Base-by-base conservation (phyloP, 2,329 filamentous ascomycete genomes). In the Ceratocystis eucalypticola region DNA sequence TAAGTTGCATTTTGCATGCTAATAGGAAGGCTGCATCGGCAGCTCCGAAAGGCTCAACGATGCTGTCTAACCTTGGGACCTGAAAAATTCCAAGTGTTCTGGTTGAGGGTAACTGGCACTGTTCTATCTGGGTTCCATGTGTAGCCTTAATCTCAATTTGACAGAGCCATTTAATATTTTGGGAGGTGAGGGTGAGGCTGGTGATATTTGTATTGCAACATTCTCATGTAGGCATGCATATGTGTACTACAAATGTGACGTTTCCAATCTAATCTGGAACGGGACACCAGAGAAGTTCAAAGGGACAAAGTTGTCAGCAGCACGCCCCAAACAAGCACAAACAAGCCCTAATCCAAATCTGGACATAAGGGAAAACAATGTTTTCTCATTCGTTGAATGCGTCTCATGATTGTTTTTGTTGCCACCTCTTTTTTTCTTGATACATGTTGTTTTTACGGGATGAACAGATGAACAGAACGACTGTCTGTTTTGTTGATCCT, bases 11-110 rank as follows among this genome's bases (percentile, higher is more conserved):
- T 45, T 33, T 50, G 28, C 28, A 33, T 28, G n/a, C 22, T 63
- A 63, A 41, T 45, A 50, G 44, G n/a, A 62, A 30, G 37, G 44
- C 20, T 63, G 61, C 61, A 63, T 63, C 61, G 61, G 61, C 61
- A 30, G 41, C 61, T 20, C 61, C 61, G 61, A 63, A 41, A 63
- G 44, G 25, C 30, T 22, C 44, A 48, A 22, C 22, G 53, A 25
- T 33, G 53, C 8, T 59, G 25, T 59, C 53, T 7, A 59, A 59
- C 25, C 17, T n/a, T 59, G 53, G 37, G 53, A 10, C 53, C 53
- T 59, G 28, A 33, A 33, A n/a, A 30, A 5, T 17, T 7, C 53
- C 8, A 41, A 33, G 53, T 62, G 59, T 45, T 20, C 4, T 59
- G 28, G 37, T 41, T 59, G 53, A 33, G 53, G 12, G 22, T 30